Percentiles rank a stretch among this genome's conserved stretches.
phyloP scores from a whole-genome alignment of 352 stramenopile genomes.

The Phytophthora hibernalis region DNA sequence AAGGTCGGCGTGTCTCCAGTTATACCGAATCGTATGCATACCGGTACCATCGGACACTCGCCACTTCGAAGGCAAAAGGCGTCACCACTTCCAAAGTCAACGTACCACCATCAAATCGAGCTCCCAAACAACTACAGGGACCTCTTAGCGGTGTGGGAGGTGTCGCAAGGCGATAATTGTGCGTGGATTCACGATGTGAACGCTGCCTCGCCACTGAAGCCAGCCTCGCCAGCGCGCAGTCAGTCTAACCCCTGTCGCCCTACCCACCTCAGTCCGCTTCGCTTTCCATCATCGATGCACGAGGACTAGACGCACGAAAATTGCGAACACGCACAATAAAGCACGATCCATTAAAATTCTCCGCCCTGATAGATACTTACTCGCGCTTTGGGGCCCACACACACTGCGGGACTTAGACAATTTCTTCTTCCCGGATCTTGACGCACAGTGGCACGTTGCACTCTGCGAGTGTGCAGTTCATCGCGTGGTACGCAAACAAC shows the following conservation, averaged over 20 bases:
- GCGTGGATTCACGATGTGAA: constrained; percentile 30
- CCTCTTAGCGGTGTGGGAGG: constrained; percentile 22
- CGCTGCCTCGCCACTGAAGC: constrained; percentile 24
- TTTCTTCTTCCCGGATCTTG: constrained; percentile 52
- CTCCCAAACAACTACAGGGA: constrained; percentile 32
- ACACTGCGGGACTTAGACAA: constrained; percentile 38
- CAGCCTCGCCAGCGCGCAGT: constrained; percentile 11
- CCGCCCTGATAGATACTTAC: constrained; percentile 24
- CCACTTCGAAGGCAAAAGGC: background rate
- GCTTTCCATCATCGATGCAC: constrained; percentile 1
- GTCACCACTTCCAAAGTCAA: background rate
- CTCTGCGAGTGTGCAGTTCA: constrained; percentile 44
- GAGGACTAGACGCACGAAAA: constrained; percentile 1
- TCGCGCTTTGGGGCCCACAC: background rate
- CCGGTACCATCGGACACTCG: no score
- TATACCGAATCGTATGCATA: background rate
- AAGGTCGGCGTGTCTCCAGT: background rate
- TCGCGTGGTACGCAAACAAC: constrained; percentile 63
- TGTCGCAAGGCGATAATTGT: constrained; percentile 7
- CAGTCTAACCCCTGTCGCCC: background rate
- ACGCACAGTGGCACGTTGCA: constrained; percentile 57
- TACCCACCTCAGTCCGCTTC: constrained; percentile 7
- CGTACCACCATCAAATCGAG: background rate
- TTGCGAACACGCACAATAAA: background rate
- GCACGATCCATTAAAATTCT: constrained; percentile 15